Conservation (phyloP, 306 rosid genomes). For the Coriaria nepalensis region DNA sequence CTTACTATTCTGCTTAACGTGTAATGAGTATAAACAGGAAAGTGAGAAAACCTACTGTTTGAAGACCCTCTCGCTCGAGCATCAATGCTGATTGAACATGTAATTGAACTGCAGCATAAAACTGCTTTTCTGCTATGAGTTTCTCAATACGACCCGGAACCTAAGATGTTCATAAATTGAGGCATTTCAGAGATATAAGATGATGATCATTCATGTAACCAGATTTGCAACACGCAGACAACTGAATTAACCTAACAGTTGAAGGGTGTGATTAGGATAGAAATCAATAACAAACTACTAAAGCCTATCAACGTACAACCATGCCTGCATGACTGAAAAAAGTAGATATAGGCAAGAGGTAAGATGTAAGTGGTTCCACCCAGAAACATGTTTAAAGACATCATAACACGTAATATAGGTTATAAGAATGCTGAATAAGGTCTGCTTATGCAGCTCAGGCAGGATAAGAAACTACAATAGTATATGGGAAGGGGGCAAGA, state of each 20-base stretch:
- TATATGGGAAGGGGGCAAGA: background rate
- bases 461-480: background rate
- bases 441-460: conserved; percentile 2
- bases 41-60: conserved; percentile 50
- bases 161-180: conserved; percentile 20
- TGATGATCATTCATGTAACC: conserved; percentile 9
- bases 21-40: conserved; percentile 5
- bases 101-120: conserved; percentile 91
- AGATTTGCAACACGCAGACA: conserved; percentile 1
- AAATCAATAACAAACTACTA: too few species aligned
- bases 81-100: conserved; percentile 76
- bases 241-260: too few species aligned
- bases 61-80: conserved; percentile 96
- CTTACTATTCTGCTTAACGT: too few species aligned
- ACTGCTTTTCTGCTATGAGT: conserved; percentile 81
- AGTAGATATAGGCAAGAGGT: too few species aligned
- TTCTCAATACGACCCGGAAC: conserved; percentile 93
- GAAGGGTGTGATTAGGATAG: too few species aligned
- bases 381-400: background rate
- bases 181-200: conserved; percentile 16
- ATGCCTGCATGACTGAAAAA: too few species aligned
- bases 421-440: background rate
- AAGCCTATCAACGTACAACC: too few species aligned
- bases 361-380: too few species aligned
- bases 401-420: background rate